Evolutionary conservation across 2,329 filamentous ascomycete genomes (phyloP).

Genomic region (Aspergillus nomiae): DNA sequence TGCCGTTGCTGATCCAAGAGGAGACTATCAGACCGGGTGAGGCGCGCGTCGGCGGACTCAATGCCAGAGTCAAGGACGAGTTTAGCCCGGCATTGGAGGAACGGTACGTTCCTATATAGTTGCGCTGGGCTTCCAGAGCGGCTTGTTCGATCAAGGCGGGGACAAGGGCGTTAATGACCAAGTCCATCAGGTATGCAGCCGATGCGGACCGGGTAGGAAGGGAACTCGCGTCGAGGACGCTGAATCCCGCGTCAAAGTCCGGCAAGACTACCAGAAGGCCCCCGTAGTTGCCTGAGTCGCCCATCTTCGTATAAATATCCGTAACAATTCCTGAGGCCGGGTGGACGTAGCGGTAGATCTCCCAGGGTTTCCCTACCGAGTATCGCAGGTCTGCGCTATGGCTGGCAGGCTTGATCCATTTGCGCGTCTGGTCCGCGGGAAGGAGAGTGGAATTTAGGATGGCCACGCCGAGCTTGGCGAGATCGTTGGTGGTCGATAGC

Average conservation of each 20-base stretch:
- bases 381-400: constrained; percentile 44
- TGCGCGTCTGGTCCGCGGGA: constrained; percentile 34
- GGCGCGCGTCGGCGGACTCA: neutral
- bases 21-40: constrained; percentile 29
- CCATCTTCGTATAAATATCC: constrained; percentile 45
- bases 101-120: constrained; percentile 31
- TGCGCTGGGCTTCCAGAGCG: constrained; percentile 27
- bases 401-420: constrained; percentile 46
- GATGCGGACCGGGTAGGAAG: constrained; percentile 2
- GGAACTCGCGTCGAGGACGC: constrained; percentile 40
- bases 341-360: constrained; percentile 42
- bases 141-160: constrained; percentile 36
- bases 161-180: constrained; percentile 30
- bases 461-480: constrained; percentile 35
- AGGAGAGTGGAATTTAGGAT: constrained; percentile 40
- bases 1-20: constrained; percentile 34
- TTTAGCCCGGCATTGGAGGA: constrained; percentile 25
- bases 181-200: constrained; percentile 24
- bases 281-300: constrained; percentile 44
- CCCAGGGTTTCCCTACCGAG: constrained; percentile 44
- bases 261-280: constrained; percentile 45
- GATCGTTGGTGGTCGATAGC: constrained; percentile 41
- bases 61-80: constrained; percentile 26
- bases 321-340: constrained; percentile 24
- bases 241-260: constrained; percentile 48